Base-by-base conservation (phyloP, 768 basidiomycete genomes). In the Crucibulum laeve region DNA sequence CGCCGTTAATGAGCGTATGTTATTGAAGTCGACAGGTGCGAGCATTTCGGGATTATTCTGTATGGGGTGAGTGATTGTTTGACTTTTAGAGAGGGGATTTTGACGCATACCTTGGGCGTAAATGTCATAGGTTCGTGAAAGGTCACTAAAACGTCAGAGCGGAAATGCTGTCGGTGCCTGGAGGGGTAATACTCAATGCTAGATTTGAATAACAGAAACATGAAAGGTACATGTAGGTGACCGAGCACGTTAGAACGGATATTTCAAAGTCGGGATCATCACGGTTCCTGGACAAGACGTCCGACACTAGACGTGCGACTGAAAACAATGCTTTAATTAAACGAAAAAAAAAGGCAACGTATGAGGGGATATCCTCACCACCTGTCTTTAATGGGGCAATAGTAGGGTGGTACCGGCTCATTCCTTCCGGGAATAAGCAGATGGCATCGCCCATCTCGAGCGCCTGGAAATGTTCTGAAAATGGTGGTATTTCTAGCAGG, bases 301-400 rank as follows among this genome's bases (percentile, higher is more conserved):
- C 86, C 11, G 87, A 87, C 13, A 91, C 76, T 50, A 93, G 72
- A 35, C 91, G 78, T 4, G 91, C 86, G 18, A 89, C 91, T 39
- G 18, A 18, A 43, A 22, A 14, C 35, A 32, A 24, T n/a, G 2
- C 36, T 14, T 28, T 13, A 19, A 19, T 25, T 26, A 28, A 17
- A 45, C 13, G 28, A 19, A 38, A n/a, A 38, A 23, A 40, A 40
- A 14, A 47, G 33, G 38, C 26, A n/a, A 10, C 4, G 21, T 13
- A 17, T 18, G 23, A 11, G 37, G 45, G 43, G 15, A 22, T 10
- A 15, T 2, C 59, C 69, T 35, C 42, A 86, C 87, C 87, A 60
- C 91, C 91, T 7, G 91, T 91, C 60, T 90, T 91, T 40, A 94
- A 60, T 3, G 91, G 88, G 3, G 90, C 87, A 42, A 94, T 86